Percentiles rank a stretch among this genome's conserved stretches.
These are phyloP conservation scores for Coprinopsis strossmayeri DNA, from an alignment of 768 basidiomycete genomes.

Conservation along the genomic window DNA sequence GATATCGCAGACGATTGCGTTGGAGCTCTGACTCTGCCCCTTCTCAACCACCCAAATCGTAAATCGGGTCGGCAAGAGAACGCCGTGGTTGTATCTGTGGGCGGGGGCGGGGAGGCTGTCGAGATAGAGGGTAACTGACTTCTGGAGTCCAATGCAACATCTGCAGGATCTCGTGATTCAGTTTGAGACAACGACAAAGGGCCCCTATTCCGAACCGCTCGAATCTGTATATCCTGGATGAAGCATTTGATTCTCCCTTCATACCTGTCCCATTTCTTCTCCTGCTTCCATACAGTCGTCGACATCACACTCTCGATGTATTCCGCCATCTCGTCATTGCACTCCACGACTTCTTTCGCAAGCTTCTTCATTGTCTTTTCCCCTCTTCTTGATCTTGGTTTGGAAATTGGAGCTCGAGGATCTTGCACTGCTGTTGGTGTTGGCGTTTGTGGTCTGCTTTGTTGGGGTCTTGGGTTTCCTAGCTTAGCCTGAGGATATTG, in stretches of 20 bases:
- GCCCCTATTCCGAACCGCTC: neutral
- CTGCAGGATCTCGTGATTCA: neutral
- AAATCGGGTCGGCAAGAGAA: no score
- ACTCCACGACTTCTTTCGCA: constrained; percentile 31
- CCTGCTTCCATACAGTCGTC: constrained; percentile 45
- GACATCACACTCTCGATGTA: constrained; percentile 35
- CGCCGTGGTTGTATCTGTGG: no score
- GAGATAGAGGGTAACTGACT: no score
- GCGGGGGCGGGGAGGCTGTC: no score
- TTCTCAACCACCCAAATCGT: no score
- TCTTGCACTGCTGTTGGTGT: neutral
- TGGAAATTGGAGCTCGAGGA: neutral
- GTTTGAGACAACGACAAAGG: neutral
- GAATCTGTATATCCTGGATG: constrained; percentile 11
- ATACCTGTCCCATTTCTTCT: constrained; percentile 38
- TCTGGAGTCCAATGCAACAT: no score
- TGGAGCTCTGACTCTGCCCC: no score
- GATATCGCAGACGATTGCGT: no score
- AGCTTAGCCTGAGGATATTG: constrained; percentile 45
- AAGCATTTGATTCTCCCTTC: constrained; percentile 23
- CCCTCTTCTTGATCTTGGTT: constrained; percentile 34
- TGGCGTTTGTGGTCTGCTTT: constrained; percentile 24
- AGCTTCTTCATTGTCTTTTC: constrained; percentile 41
- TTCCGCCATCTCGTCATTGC: constrained; percentile 50
- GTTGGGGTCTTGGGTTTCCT: constrained; percentile 10